A percentile compares a stretch with the other conserved stretches of the same genome.
Conservation (phyloP, 208 protist species). For the Herpetomonas samuelpessoai region DNA sequence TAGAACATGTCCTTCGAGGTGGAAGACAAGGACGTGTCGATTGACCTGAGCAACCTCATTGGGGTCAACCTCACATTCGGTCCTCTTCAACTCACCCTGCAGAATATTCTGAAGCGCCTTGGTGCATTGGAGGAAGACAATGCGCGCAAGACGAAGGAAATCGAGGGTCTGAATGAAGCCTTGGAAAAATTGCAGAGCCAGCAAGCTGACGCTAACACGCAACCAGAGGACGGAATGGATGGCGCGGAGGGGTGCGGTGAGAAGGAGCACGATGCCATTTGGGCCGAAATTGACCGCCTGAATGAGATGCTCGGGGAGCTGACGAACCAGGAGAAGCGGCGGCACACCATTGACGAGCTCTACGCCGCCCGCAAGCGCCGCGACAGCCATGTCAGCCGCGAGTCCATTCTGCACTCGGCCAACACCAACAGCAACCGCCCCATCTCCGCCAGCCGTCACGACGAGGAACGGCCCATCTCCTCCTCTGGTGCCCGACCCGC, state of each 20-base stretch:
- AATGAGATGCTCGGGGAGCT: conserved; percentile 58
- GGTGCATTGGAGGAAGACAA: conserved; percentile 45
- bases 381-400: conserved; percentile 14
- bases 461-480: background rate
- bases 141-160: conserved; percentile 35
- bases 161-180: conserved; percentile 26
- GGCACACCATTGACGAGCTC: conserved; percentile 77
- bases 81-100: conserved; percentile 69
- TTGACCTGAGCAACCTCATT: conserved; percentile 83
- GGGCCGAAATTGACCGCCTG: conserved; percentile 57
- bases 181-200: conserved; percentile 28
- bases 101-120: conserved; percentile 57
- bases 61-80: conserved; percentile 64
- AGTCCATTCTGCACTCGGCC: conserved; percentile 1
- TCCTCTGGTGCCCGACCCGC: background rate
- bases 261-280: conserved; percentile 38
- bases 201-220: background rate
- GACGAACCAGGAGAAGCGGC: conserved; percentile 37
- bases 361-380: conserved; percentile 69
- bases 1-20: conserved; percentile 16
- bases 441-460: background rate
- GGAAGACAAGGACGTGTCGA: conserved; percentile 24
- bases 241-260: background rate
- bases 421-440: background rate
- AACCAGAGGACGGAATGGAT: conserved; percentile 14